Evolutionary conservation across 2,329 filamentous ascomycete species (phyloP).

Genomic region (Rasamsonia emersonii): DNA sequence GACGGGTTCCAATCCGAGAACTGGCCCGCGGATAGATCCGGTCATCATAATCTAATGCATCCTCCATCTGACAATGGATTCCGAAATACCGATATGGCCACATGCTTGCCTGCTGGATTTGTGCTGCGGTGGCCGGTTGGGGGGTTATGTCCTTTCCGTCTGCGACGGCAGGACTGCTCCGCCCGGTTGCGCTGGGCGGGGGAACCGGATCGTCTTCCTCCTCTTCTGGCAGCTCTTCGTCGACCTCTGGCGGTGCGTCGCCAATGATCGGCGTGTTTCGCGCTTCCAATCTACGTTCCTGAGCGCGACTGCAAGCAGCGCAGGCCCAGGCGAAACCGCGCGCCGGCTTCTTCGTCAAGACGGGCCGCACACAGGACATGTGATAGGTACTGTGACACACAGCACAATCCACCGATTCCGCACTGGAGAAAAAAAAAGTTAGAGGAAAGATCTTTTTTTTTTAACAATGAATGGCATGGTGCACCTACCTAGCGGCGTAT

Average conservation of each 20-base stretch:
- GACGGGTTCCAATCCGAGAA: conserved; percentile 80
- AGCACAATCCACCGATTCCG: conserved; percentile 93
- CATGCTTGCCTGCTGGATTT: conserved; percentile 83
- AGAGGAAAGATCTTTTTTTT: neutral
- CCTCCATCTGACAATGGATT: conserved; percentile 89
- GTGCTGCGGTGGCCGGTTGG: conserved; percentile 64
- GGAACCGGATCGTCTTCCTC: conserved; percentile 59
- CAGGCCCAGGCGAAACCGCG: conserved; percentile 98
- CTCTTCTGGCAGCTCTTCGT: conserved; percentile 56
- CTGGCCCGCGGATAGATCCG: conserved; percentile 93
- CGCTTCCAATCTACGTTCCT: conserved; percentile 85
- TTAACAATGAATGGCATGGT: conserved; percentile 3
- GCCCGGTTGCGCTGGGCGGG: conserved; percentile 48
- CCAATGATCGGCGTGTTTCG: conserved; percentile 71
- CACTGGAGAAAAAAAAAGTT: conserved; percentile 42
- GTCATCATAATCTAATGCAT: conserved; percentile 93
- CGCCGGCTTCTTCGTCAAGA: conserved; percentile 88
- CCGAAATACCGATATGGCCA: conserved; percentile 96
- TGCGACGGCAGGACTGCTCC: conserved; percentile 54
- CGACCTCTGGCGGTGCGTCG: conserved; percentile 43
- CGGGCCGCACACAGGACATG: conserved; percentile 94
- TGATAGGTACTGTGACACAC: conserved; percentile 94
- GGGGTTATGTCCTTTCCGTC: conserved; percentile 46
- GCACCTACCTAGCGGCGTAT: conserved; percentile 84
- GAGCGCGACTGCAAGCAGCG: conserved; percentile 89